phyloP scores from a whole-genome alignment of 2,329 filamentous ascomycete genomes.

The Microdochium trichocladiopsis region DNA sequence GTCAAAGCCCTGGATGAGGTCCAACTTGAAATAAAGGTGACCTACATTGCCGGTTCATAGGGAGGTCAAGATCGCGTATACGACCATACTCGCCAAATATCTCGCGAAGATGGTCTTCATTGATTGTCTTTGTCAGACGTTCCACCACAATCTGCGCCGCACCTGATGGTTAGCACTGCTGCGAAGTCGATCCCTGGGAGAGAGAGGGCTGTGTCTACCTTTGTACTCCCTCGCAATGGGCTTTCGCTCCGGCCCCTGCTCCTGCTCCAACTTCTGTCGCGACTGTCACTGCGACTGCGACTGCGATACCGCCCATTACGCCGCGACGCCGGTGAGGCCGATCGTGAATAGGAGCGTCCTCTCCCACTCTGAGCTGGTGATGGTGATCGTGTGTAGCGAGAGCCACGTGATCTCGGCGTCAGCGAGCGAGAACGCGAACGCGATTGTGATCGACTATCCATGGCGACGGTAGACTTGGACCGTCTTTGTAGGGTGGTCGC shows the following conservation, averaged over 20 bases:
- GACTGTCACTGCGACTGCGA: constrained; percentile 20
- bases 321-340: constrained; percentile 20
- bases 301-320: constrained; percentile 26
- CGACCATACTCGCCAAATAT: constrained; percentile 86
- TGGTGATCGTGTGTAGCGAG: constrained; percentile 15
- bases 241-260: constrained; percentile 14
- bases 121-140: constrained; percentile 91
- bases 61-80: constrained; percentile 83
- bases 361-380: constrained; percentile 16
- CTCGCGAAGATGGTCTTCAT: constrained; percentile 78
- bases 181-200: too few relatives aligned
- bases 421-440: not conserved
- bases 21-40: constrained; percentile 1
- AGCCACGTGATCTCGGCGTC: not conserved
- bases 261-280: constrained; percentile 11
- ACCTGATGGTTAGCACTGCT: not conserved
- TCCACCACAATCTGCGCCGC: constrained; percentile 78
- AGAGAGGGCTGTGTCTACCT: too few relatives aligned
- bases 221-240: constrained; percentile 21
- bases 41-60: constrained; percentile 77
- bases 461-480: not conserved
- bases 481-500: not conserved
- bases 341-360: constrained; percentile 16
- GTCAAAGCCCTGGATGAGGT: not conserved
- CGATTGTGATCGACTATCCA: not conserved